Conservation (phyloP, 768 basidiomycete genomes). For the Rubroboletus pulcherrimus region DNA sequence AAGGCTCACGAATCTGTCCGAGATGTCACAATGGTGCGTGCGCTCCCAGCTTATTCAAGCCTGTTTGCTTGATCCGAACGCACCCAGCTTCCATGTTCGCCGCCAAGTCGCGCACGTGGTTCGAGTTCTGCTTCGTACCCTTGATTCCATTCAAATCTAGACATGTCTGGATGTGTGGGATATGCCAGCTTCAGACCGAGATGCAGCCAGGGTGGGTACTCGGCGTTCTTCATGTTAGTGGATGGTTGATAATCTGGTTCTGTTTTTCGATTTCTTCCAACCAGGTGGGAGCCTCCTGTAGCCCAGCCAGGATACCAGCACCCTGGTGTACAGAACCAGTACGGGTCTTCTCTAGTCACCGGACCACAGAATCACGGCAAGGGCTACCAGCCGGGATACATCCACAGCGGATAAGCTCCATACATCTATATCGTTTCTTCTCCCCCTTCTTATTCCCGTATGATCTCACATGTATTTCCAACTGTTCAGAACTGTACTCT, state of each 20-base stretch:
- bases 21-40: slow-evolving; percentile 67
- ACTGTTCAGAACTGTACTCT: background rate
- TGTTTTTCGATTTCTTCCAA: background rate
- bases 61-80: background rate
- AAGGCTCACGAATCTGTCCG: slow-evolving; percentile 58
- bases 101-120: slow-evolving; percentile 67
- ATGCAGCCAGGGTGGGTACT: slow-evolving; percentile 47
- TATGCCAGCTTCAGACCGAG: slow-evolving; percentile 62
- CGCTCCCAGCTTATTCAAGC: background rate
- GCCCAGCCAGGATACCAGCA: slow-evolving; percentile 36
- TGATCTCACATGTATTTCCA: background rate
- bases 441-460: background rate
- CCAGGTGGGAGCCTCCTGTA: slow-evolving; percentile 35
- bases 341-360: slow-evolving; percentile 2
- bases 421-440: background rate
- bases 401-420: slow-evolving; percentile 13
- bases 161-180: slow-evolving; percentile 67
- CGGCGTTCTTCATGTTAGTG: background rate
- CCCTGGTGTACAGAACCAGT: slow-evolving; percentile 27
- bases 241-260: background rate
- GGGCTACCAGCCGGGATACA: slow-evolving; percentile 30
- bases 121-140: slow-evolving; percentile 73
- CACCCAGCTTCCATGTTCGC: slow-evolving; percentile 52
- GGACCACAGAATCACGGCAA: slow-evolving; percentile 12
- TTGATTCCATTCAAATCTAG: slow-evolving; percentile 60